phyloP scores from a whole-genome alignment of 1,139 yeast genomes.

The Ashbya aceris region DNA sequence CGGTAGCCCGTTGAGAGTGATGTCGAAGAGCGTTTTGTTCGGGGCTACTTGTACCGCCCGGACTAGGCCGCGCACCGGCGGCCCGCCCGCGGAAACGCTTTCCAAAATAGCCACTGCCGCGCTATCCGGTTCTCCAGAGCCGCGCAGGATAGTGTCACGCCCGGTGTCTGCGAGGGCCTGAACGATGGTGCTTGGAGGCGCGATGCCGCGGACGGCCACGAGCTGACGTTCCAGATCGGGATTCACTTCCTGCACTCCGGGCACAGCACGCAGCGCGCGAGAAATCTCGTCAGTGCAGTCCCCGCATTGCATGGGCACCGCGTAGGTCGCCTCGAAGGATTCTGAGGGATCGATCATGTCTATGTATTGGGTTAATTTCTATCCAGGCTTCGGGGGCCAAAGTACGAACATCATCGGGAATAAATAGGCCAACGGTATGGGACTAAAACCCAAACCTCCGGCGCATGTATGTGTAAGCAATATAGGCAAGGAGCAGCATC shows the following conservation, averaged over 20 bases:
- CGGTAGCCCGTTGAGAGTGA: slow-evolving; percentile 63
- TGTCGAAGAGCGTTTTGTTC: slow-evolving; percentile 52
- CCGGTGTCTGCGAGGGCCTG: slow-evolving; percentile 35
- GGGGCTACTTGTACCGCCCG: slow-evolving; percentile 65
- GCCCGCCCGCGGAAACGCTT: slow-evolving; percentile 45
- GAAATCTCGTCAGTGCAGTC: slow-evolving; percentile 18
- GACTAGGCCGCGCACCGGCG: slow-evolving; percentile 76
- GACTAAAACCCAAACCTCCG: slow-evolving; percentile 30
- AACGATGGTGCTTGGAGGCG: slow-evolving; percentile 24
- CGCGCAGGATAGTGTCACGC: slow-evolving; percentile 82
- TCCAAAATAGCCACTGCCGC: slow-evolving; percentile 92
- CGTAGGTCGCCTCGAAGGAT: slow-evolving; percentile 25
- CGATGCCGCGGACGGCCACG: slow-evolving; percentile 19
- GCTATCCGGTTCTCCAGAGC: slow-evolving; percentile 78
- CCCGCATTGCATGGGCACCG: slow-evolving; percentile 23
- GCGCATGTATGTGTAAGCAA: slow-evolving; percentile 39
- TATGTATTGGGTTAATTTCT: too few relatives aligned
- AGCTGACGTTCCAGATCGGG: slow-evolving; percentile 19
- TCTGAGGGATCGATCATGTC: slow-evolving; percentile 6
- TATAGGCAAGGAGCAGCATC: slow-evolving; percentile 37
- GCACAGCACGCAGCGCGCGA: slow-evolving; percentile 14
- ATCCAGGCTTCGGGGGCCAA: too few relatives aligned
- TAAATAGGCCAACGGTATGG: neutral
- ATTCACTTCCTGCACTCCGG: slow-evolving; percentile 15
- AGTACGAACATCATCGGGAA: too few relatives aligned